These are phyloP conservation scores for Dothideomycetidae sp. DNA, from an alignment of 2,329 filamentous ascomycete species.

Conservation along the genomic window DNA sequence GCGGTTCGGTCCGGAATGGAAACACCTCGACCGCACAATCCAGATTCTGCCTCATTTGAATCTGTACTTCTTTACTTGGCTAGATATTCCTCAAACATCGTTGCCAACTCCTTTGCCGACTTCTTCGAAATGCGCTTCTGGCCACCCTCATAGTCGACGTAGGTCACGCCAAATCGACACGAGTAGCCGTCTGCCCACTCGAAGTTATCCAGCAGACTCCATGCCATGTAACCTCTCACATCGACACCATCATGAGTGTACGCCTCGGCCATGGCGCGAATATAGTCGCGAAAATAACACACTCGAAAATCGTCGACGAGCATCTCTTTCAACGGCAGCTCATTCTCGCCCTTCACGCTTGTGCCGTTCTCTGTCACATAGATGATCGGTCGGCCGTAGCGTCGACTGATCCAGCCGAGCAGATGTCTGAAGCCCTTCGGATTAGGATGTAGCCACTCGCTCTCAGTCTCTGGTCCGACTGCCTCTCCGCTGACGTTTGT, in stretches of 20 bases:
- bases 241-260: conserved; percentile 59
- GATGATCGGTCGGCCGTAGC: conserved; percentile 63
- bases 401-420: conserved; percentile 60
- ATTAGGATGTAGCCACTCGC: conserved; percentile 64
- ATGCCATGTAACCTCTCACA: conserved; percentile 68
- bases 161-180: conserved; percentile 73
- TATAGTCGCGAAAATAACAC: conserved; percentile 65
- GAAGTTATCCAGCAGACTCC: conserved; percentile 83
- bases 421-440: conserved; percentile 64
- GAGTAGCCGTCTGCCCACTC: conserved; percentile 88
- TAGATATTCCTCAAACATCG: conserved; percentile 44
- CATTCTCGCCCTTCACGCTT: conserved; percentile 50
- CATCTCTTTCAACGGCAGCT: conserved; percentile 54
- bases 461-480: conserved; percentile 68
- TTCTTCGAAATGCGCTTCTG: conserved; percentile 76
- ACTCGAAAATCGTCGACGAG: conserved; percentile 70
- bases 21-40: no score
- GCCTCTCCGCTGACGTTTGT: conserved; percentile 22
- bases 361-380: conserved; percentile 86
- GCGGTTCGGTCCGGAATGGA: no score
- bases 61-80: no score
- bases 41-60: no score
- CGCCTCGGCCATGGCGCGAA: conserved; percentile 62
- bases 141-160: conserved; percentile 64
- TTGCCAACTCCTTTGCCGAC: conserved; percentile 57